Percentiles rank a stretch among this genome's conserved stretches.
Conservation (phyloP, 441 rosid species). For the Gossypium gossypioides region DNA sequence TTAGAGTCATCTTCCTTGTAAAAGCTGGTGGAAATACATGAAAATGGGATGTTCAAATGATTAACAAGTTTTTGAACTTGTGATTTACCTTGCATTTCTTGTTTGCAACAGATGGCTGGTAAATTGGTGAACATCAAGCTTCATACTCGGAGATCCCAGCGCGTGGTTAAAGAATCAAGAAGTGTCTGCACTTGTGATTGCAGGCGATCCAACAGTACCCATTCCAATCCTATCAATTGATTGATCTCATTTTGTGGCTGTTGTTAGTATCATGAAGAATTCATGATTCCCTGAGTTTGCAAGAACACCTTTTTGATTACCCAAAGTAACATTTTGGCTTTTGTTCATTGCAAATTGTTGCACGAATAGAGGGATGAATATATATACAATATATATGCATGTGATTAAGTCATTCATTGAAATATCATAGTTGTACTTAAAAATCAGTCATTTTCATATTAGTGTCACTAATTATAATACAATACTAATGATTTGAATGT, state of each 20-base stretch:
- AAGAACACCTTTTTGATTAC: neutral
- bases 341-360: neutral
- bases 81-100: neutral
- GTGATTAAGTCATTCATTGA: neutral
- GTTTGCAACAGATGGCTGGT: slow-evolving; percentile 53
- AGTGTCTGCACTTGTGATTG: slow-evolving; percentile 71
- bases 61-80: neutral
- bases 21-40: neutral
- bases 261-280: neutral
- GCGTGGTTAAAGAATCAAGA: slow-evolving; percentile 63
- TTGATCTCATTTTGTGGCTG: neutral
- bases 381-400: neutral
- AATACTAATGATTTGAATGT: too few relatives aligned
- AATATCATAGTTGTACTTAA: neutral
- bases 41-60: neutral
- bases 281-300: neutral
- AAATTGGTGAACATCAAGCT: slow-evolving; percentile 76
- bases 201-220: slow-evolving; percentile 40
- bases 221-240: slow-evolving; percentile 1
- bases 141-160: slow-evolving; percentile 59
- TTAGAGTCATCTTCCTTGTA: too few relatives aligned
- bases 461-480: too few relatives aligned
- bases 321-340: neutral
- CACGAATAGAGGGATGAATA: neutral
- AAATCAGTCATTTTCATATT: too few relatives aligned